Evolutionary conservation across 805 yeast species (phyloP).

Genomic region (Sporopachydermia lactativora): DNA sequence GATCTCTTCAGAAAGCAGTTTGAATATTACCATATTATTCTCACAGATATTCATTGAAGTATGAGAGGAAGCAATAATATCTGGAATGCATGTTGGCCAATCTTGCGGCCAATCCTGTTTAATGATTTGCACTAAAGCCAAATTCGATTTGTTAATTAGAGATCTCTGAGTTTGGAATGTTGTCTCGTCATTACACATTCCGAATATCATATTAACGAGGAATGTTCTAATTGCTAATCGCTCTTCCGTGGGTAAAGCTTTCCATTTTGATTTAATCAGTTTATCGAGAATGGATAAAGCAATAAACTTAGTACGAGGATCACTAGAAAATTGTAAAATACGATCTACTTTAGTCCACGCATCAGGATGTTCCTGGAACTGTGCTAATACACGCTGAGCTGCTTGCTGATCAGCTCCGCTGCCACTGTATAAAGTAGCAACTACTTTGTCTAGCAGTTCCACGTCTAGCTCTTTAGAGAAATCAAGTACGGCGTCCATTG

Average conservation of each 20-base stretch:
- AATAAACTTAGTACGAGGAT: slow-evolving; percentile 79
- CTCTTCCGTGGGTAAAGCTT: slow-evolving; percentile 76
- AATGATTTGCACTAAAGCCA: slow-evolving; percentile 84
- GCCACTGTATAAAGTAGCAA: slow-evolving; percentile 71
- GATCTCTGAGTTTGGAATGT: slow-evolving; percentile 62
- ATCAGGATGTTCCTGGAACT: slow-evolving; percentile 88
- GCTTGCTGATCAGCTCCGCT: slow-evolving; percentile 50
- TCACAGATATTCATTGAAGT: slow-evolving; percentile 90
- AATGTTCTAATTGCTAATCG: slow-evolving; percentile 74
- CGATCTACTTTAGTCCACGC: slow-evolving; percentile 93
- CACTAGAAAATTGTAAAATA: slow-evolving; percentile 62
- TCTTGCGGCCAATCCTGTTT: slow-evolving; percentile 99
- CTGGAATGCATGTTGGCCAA: slow-evolving; percentile 97
- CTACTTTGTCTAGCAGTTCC: slow-evolving; percentile 65
- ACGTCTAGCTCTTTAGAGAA: slow-evolving; percentile 77
- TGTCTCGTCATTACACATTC: slow-evolving; percentile 74
- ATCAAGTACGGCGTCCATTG: slow-evolving; percentile 81
- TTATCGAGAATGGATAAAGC: slow-evolving; percentile 85
- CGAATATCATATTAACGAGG: slow-evolving; percentile 83
- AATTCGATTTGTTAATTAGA: slow-evolving; percentile 81
- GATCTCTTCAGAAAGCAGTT: slow-evolving; percentile 85
- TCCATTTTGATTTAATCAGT: slow-evolving; percentile 87
- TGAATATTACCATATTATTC: slow-evolving; percentile 88
- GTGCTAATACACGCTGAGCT: slow-evolving; percentile 59
- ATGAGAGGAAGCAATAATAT: slow-evolving; percentile 71